Conservation (phyloP, 2,329 filamentous ascomycete species). For the Microsporum audouinii region DNA sequence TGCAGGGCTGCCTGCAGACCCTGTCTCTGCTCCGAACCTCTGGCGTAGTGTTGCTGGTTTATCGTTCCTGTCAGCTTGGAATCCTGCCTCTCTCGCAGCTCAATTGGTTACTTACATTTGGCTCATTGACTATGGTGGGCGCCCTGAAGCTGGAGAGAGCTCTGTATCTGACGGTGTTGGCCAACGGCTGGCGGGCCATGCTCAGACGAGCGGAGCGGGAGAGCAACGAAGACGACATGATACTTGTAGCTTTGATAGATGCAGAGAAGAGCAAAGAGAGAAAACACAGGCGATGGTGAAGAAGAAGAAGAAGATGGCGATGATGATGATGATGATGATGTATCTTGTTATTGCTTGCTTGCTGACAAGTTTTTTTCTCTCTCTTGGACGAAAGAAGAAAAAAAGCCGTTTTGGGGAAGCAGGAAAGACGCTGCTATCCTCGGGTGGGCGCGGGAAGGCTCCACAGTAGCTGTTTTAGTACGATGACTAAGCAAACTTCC, state of each 20-base stretch:
- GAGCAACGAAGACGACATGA: neutral
- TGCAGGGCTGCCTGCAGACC: constrained; percentile 8
- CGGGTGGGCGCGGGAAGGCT: constrained; percentile 2
- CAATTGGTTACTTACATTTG: constrained; percentile 5
- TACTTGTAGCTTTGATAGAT: neutral
- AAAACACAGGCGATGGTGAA: too few species aligned
- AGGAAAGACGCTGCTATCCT: constrained; percentile 2
- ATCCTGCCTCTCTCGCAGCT: neutral
- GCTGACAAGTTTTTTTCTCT: neutral
- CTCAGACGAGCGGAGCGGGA: neutral
- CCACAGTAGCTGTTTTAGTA: neutral
- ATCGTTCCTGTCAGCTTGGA: neutral
- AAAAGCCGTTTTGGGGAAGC: neutral
- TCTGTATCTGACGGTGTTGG: neutral
- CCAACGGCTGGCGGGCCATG: neutral
- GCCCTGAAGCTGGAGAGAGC: constrained; percentile 8
- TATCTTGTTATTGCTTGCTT: neutral
- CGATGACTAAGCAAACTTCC: neutral
- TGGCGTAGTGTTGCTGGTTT: constrained; percentile 10
- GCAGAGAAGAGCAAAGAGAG: too few species aligned
- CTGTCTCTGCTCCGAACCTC: constrained; percentile 7
- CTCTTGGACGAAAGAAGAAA: too few species aligned
- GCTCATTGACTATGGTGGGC: constrained; percentile 10
- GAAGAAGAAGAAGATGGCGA: too few species aligned
- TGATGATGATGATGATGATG: too few species aligned